Conservation (phyloP, 108 stramenopile genomes). For the Cylindrotheca closterium region DNA sequence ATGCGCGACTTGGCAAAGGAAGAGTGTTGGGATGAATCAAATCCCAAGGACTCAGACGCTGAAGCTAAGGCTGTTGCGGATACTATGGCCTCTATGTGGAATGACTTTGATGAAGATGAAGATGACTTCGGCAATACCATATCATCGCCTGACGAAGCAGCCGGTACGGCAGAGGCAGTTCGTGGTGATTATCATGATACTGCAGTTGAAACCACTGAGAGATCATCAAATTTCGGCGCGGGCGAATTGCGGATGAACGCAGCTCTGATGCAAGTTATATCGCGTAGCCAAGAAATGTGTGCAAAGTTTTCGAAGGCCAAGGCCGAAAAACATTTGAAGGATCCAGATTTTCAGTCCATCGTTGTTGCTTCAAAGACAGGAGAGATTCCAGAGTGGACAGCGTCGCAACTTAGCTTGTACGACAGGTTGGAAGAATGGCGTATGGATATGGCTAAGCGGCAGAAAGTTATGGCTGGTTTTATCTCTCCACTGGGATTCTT, state of each 20-base stretch:
- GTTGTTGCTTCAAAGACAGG: conserved; percentile 39
- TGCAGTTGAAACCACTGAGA: background rate
- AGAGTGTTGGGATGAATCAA: conserved; percentile 25
- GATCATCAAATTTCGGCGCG: conserved; percentile 24
- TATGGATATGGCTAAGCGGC: conserved; percentile 33
- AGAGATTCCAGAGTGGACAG: conserved; percentile 40
- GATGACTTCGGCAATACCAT: background rate
- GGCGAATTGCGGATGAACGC: conserved; percentile 54
- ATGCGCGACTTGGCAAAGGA: conserved; percentile 64
- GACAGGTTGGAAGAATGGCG: conserved; percentile 60
- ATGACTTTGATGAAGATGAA: conserved; percentile 17
- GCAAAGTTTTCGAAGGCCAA: conserved; percentile 52
- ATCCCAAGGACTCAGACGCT: background rate
- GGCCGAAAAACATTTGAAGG: conserved; percentile 37
- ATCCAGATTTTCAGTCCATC: conserved; percentile 25
- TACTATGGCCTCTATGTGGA: conserved; percentile 13
- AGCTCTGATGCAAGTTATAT: conserved; percentile 58
- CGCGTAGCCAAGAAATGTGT: conserved; percentile 67
- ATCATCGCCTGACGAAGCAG: background rate
- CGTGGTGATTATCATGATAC: conserved; percentile 4
- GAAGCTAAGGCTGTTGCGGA: conserved; percentile 9
- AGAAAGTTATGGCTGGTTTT: conserved; percentile 32
- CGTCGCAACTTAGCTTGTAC: conserved; percentile 56
- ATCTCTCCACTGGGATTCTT: conserved; percentile 68
- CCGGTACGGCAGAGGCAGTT: background rate